Evolutionary conservation across 1,284 basidiomycete genomes (phyloP).

Genomic region (Irpex sp.): DNA sequence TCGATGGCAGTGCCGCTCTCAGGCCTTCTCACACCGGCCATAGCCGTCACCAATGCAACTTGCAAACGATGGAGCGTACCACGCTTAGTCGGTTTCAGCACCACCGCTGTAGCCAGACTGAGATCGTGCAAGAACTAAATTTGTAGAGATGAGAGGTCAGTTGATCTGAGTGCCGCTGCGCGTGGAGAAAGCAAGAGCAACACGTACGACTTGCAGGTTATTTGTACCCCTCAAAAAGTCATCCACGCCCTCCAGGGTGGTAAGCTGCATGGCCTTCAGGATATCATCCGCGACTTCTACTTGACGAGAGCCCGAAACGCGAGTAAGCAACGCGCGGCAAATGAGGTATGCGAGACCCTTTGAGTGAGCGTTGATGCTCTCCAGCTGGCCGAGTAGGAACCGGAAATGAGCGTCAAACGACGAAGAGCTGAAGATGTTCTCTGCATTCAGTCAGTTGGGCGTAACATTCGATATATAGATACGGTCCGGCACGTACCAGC

Average conservation of each 20-base stretch:
- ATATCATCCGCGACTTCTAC: slow-evolving; percentile 49
- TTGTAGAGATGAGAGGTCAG: background rate
- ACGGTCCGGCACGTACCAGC: slow-evolving; percentile 47
- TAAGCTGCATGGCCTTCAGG: slow-evolving; percentile 42
- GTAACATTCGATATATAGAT: background rate
- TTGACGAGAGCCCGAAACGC: slow-evolving; percentile 53
- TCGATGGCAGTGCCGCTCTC: slow-evolving; percentile 27
- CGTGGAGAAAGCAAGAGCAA: slow-evolving; percentile 16
- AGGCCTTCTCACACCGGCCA: slow-evolving; percentile 48
- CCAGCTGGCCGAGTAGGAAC: slow-evolving; percentile 45
- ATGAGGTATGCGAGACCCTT: slow-evolving; percentile 60
- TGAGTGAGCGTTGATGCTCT: slow-evolving; percentile 45
- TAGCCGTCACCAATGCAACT: slow-evolving; percentile 45
- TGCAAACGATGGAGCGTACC: slow-evolving; percentile 54
- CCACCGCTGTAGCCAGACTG: slow-evolving; percentile 42
- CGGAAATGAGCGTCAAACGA: slow-evolving; percentile 36
- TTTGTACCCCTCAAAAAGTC: slow-evolving; percentile 38
- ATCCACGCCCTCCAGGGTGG: slow-evolving; percentile 40
- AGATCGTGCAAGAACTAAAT: slow-evolving; percentile 38
- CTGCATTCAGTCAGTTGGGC: slow-evolving; percentile 30
- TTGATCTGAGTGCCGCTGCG: background rate
- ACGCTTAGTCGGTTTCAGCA: slow-evolving; percentile 56
- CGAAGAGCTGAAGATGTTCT: slow-evolving; percentile 55
- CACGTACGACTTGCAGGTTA: slow-evolving; percentile 42
- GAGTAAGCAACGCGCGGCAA: slow-evolving; percentile 48